Evolutionary conservation across 148 eudicot genomes (phyloP), one percentile per base, ranked within the genome.

Genomic region (Euryodendron excelsum): DNA sequence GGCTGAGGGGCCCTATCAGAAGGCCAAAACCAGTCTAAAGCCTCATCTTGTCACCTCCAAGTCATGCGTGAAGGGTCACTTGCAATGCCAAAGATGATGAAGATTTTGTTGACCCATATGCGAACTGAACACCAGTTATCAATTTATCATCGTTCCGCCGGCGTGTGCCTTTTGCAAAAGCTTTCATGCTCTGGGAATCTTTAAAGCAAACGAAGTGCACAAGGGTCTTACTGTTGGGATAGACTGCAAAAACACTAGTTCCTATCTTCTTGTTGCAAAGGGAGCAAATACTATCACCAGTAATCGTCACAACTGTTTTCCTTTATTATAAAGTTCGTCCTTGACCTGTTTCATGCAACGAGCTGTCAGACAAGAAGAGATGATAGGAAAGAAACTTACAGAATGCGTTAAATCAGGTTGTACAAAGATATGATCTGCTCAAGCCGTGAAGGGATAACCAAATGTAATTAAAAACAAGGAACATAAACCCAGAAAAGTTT

Each of bases 241-340:
- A 96, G 78, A 96, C 97, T n/a, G 99, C 98, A 84, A 96, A 96
- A 27, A 94, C 99, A 80, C 99, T 96, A n/a, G 91, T 86, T 68
- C 99, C 99, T 20, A 96, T 89, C 88, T 96, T 93, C 85, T 96
- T 96, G 88, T 88, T 89, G 89, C 99, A 96, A 34, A 96, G 93
- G 48, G 97, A 88, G 67, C 99, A 96, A 87, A 87, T 89, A 63
- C 93, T 96, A 37, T 96, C 97, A 39, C 95, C 85, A 0, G 88
- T 92, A 56, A 96, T 89, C 84, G 93, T 96, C 79, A 96, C 95
- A 31, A 81, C 87, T n/a, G 88, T 90, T 82, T 93, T 93, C 78
- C 98, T 83, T 82, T 90, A 87, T 69, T 70, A 80, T 87, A 96
- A n/a, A 96, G 92, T 71, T 93, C 98, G 76, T 91, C 96, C 88